These are phyloP conservation scores for Davidsoniella australis DNA, from an alignment of 2,329 filamentous ascomycete genomes.

Conservation along the genomic window DNA sequence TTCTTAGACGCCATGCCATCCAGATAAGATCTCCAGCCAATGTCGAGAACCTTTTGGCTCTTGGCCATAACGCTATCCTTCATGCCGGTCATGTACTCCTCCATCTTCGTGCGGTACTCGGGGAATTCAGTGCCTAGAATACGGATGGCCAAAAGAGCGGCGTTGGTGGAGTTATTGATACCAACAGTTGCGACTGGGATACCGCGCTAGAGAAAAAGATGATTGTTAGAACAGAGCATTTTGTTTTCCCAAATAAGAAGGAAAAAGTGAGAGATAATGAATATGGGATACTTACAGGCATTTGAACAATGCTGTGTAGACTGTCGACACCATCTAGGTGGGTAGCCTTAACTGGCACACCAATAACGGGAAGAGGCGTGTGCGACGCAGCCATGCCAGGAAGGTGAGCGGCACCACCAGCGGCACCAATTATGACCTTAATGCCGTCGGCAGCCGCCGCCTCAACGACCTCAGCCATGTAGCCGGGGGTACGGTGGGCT, in stretches of 20 bases:
- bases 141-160: constrained; percentile 51
- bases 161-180: constrained; percentile 68
- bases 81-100: constrained; percentile 44
- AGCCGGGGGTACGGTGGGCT: constrained; percentile 56
- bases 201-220: constrained; percentile 25
- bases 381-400: constrained; percentile 61
- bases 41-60: constrained; percentile 36
- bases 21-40: constrained; percentile 40
- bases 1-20: constrained; percentile 18
- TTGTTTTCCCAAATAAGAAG: too few species aligned
- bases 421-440: constrained; percentile 59
- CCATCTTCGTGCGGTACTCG: constrained; percentile 39
- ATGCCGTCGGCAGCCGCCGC: constrained; percentile 47
- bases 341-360: constrained; percentile 59
- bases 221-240: constrained; percentile 18
- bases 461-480: constrained; percentile 51
- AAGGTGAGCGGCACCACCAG: constrained; percentile 55
- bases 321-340: constrained; percentile 19
- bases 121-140: constrained; percentile 44
- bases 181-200: constrained; percentile 60
- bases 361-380: constrained; percentile 58
- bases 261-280: constrained; percentile 22
- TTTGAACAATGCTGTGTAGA: constrained; percentile 3
- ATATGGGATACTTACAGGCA: constrained; percentile 25
- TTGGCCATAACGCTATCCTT: constrained; percentile 47